phyloP scores from a whole-genome alignment of 495 filamentous ascomycete species.

The Apiosordaria backusii region DNA sequence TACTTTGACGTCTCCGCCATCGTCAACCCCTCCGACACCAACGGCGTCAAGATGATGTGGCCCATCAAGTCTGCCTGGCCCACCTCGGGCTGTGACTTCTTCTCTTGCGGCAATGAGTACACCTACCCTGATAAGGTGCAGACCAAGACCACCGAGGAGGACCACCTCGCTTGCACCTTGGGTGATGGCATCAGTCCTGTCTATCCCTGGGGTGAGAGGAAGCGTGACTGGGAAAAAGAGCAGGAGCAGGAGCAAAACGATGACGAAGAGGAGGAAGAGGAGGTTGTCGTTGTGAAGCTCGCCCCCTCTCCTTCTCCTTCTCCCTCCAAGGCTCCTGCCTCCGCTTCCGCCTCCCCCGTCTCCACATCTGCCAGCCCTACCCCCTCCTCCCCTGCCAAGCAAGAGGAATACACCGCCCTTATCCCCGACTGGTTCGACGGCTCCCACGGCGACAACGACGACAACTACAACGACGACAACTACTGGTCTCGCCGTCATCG shows the following conservation, averaged over 20 bases:
- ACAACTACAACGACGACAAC: neutral
- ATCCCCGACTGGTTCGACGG: too few relatives aligned
- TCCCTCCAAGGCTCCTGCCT: too few relatives aligned
- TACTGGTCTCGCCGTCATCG: neutral
- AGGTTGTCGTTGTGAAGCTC: neutral
- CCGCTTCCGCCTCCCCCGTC: too few relatives aligned
- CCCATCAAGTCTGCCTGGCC: conserved; percentile 28
- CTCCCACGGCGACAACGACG: neutral
- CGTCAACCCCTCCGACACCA: conserved; percentile 45
- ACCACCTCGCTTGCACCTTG: conserved; percentile 40
- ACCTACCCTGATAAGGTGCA: conserved; percentile 48
- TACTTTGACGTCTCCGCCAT: conserved; percentile 56
- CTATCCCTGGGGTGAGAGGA: neutral
- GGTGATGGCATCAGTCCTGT: conserved; percentile 20
- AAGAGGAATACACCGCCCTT: neutral
- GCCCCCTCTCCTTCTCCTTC: neutral
- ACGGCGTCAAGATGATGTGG: conserved; percentile 46
- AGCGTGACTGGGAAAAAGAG: neutral
- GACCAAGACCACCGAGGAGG: conserved; percentile 40
- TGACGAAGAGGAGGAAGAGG: neutral
- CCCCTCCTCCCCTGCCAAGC: neutral
- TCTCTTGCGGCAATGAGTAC: conserved; percentile 49
- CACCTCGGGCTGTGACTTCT: conserved; percentile 45
- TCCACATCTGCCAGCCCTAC: too few relatives aligned
- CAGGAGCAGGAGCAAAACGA: neutral